Evolutionary conservation across 2,329 filamentous ascomycete genomes (phyloP).

Genomic region (Ceratocystis destructans): DNA sequence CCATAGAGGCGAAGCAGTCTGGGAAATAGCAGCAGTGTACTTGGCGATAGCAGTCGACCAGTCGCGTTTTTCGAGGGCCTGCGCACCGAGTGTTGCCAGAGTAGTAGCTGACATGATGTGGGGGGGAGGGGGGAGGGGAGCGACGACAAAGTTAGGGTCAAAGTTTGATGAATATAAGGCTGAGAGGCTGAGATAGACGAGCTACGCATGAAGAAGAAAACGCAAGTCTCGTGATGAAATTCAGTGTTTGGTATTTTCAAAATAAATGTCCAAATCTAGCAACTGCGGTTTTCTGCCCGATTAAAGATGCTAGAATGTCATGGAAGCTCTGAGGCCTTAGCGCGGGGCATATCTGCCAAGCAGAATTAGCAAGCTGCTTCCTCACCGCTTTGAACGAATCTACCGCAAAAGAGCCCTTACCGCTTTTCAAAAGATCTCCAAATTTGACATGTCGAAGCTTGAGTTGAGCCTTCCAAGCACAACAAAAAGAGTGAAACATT

Average conservation of each 20-base stretch:
- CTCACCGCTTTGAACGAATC: slow-evolving; percentile 7
- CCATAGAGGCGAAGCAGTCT: slow-evolving; percentile 58
- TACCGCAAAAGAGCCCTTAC: not conserved
- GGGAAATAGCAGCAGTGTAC: slow-evolving; percentile 53
- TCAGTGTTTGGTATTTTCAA: not conserved
- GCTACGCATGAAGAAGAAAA: not conserved
- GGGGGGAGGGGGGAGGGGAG: too few species aligned
- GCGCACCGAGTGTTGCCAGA: slow-evolving; percentile 47
- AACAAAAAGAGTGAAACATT: not conserved
- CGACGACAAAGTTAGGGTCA: not conserved
- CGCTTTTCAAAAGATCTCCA: not conserved
- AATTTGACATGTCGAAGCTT: not conserved
- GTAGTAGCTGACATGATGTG: slow-evolving; percentile 37
- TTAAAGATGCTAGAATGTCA: slow-evolving; percentile 2
- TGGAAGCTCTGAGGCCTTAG: not conserved
- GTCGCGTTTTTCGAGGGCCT: slow-evolving; percentile 47
- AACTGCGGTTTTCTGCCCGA: not conserved
- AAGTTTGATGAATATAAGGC: not conserved
- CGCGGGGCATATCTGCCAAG: slow-evolving; percentile 12
- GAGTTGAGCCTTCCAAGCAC: not conserved
- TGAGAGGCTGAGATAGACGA: not conserved
- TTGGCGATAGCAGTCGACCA: slow-evolving; percentile 54
- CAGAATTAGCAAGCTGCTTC: slow-evolving; percentile 4
- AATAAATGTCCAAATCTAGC: not conserved
- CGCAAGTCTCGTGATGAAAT: not conserved